Conservation (phyloP, 805 yeast species). For the Kuraishia hungarica region DNA sequence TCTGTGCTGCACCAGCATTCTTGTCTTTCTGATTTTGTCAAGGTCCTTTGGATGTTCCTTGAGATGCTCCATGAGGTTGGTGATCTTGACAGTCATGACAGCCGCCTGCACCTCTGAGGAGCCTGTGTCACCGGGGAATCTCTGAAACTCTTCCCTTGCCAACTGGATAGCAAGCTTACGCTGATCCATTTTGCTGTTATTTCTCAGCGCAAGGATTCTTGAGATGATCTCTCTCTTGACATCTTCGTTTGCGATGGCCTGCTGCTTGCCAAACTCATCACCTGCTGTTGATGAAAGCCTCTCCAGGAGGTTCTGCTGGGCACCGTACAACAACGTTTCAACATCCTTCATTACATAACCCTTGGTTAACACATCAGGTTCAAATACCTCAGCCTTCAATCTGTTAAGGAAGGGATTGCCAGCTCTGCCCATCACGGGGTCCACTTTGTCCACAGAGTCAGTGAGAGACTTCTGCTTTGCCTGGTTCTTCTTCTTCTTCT, state of each 20-base stretch:
- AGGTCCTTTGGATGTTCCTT: slow-evolving; percentile 65
- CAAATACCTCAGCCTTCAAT: slow-evolving; percentile 55
- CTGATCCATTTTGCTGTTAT: slow-evolving; percentile 52
- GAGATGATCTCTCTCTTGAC: slow-evolving; percentile 61
- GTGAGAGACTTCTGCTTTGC: slow-evolving; percentile 11
- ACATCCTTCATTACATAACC: slow-evolving; percentile 57
- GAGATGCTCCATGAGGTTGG: slow-evolving; percentile 67
- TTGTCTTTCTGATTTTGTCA: slow-evolving; percentile 57
- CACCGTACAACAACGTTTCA: slow-evolving; percentile 71
- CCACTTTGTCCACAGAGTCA: slow-evolving; percentile 34
- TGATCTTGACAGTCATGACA: slow-evolving; percentile 71
- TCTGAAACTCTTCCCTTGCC: slow-evolving; percentile 74
- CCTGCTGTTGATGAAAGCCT: slow-evolving; percentile 11
- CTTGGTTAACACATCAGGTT: slow-evolving; percentile 54
- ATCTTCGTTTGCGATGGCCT: slow-evolving; percentile 22
- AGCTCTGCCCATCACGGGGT: slow-evolving; percentile 77
- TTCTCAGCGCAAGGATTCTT: slow-evolving; percentile 68
- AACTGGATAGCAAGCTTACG: slow-evolving; percentile 48
- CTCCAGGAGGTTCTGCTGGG: slow-evolving; percentile 50
- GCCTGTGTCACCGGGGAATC: slow-evolving; percentile 87
- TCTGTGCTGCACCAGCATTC: slow-evolving; percentile 84
- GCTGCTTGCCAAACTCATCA: slow-evolving; percentile 11
- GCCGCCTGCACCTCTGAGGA: slow-evolving; percentile 97
- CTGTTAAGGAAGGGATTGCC: slow-evolving; percentile 61
- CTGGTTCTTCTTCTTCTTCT: slow-evolving; percentile 21